Conservation (phyloP, 495 filamentous ascomycete genomes). For the Trichoderma gamsii region DNA sequence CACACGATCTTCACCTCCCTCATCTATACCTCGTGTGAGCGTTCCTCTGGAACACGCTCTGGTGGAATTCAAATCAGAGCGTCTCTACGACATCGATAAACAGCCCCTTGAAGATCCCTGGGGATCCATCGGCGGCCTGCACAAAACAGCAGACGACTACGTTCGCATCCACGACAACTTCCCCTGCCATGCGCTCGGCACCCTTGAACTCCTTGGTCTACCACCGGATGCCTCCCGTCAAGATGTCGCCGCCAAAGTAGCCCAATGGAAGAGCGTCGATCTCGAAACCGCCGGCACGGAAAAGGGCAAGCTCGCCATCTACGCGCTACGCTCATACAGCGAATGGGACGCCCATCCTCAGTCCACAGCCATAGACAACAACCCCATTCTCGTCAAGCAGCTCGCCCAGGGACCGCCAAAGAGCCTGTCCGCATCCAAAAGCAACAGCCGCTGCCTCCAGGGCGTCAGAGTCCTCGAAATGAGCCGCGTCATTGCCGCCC, state of each 20-base stretch:
- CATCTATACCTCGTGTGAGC: constrained; percentile 25
- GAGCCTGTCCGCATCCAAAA: constrained; percentile 41
- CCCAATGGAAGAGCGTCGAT: constrained; percentile 31
- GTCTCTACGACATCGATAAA: constrained; percentile 33
- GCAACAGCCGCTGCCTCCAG: not conserved
- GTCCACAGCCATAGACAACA: constrained; percentile 30
- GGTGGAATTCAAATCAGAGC: constrained; percentile 41
- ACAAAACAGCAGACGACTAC: constrained; percentile 40
- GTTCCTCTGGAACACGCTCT: constrained; percentile 35
- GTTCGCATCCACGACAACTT: constrained; percentile 42
- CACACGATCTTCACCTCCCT: constrained; percentile 17
- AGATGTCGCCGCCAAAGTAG: constrained; percentile 29
- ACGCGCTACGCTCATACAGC: constrained; percentile 31
- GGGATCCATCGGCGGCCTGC: constrained; percentile 37
- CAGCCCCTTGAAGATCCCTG: constrained; percentile 25
- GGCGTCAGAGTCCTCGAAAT: constrained; percentile 59
- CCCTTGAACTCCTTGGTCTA: constrained; percentile 33
- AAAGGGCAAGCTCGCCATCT: constrained; percentile 29
- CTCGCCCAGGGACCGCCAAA: constrained; percentile 34
- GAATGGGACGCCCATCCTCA: constrained; percentile 41
- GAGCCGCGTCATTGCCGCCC: constrained; percentile 59
- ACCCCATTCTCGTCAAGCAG: constrained; percentile 34
- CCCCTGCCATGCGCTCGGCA: constrained; percentile 34
- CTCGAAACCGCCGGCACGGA: constrained; percentile 32
- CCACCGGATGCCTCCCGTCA: constrained; percentile 23